Conservation (phyloP, 495 filamentous ascomycete genomes). For the Ramalina peruviana region DNA sequence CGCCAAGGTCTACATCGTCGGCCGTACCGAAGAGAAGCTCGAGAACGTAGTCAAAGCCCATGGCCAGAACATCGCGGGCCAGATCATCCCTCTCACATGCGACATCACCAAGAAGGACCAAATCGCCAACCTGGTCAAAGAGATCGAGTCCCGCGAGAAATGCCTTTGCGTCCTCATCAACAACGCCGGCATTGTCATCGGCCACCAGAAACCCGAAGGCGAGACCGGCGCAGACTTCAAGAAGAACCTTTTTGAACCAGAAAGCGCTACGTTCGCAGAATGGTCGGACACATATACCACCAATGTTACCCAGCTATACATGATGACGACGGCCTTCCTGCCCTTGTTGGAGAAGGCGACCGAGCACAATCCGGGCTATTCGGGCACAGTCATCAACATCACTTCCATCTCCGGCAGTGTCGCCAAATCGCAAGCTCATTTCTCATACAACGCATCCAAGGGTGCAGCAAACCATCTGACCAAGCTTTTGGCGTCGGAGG, state of each 20-base stretch:
- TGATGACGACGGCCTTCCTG: slow-evolving; percentile 30
- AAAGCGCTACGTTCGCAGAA: slow-evolving; percentile 23
- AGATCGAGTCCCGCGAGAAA: slow-evolving; percentile 30
- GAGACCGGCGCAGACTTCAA: slow-evolving; percentile 34
- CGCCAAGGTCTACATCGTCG: slow-evolving; percentile 45
- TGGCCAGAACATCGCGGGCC: slow-evolving; percentile 31
- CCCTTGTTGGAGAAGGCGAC: slow-evolving; percentile 31
- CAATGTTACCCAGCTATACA: slow-evolving; percentile 34
- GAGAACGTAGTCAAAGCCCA: slow-evolving; percentile 33
- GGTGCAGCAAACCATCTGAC: slow-evolving; percentile 39
- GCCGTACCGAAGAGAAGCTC: slow-evolving; percentile 42
- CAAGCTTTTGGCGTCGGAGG: slow-evolving; percentile 39
- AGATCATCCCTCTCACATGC: slow-evolving; percentile 41
- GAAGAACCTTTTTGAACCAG: slow-evolving; percentile 42
- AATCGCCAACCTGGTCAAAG: slow-evolving; percentile 29
- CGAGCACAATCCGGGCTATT: slow-evolving; percentile 33
- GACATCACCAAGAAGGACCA: slow-evolving; percentile 37
- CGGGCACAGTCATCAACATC: slow-evolving; percentile 46
- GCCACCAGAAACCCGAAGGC: slow-evolving; percentile 21
- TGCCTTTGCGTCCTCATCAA: slow-evolving; percentile 40
- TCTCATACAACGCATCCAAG: slow-evolving; percentile 39
- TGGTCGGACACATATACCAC: slow-evolving; percentile 35
- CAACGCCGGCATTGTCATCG: slow-evolving; percentile 36
- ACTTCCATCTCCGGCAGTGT: slow-evolving; percentile 39
- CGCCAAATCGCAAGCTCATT: slow-evolving; percentile 36